Evolutionary conservation across 768 basidiomycete species (phyloP).

Genomic region (Serpula lacrymans): DNA sequence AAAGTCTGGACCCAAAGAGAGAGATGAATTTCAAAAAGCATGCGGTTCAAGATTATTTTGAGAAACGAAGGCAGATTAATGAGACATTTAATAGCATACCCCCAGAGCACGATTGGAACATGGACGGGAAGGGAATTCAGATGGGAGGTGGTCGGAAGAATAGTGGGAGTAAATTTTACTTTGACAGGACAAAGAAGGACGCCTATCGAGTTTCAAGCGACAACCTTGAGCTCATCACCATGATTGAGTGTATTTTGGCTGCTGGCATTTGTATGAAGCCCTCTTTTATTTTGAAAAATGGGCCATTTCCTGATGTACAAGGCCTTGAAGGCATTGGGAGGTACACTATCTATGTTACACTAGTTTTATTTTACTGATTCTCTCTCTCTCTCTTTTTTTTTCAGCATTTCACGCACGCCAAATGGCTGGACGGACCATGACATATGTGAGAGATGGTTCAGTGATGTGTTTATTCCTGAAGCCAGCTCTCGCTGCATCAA

Average conservation of each 20-base stretch:
- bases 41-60: slow-evolving; percentile 24
- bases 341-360: too few relatives aligned
- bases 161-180: not conserved
- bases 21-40: slow-evolving; percentile 30
- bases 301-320: too few relatives aligned
- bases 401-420: slow-evolving; percentile 28
- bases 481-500: slow-evolving; percentile 21
- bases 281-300: slow-evolving; percentile 38
- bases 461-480: slow-evolving; percentile 34
- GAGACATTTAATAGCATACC: slow-evolving; percentile 22
- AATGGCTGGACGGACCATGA: slow-evolving; percentile 43
- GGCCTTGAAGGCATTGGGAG: too few relatives aligned
- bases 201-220: slow-evolving; percentile 25
- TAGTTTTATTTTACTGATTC: too few relatives aligned
- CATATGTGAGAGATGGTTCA: slow-evolving; percentile 35
- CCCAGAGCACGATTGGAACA: slow-evolving; percentile 28
- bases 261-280: slow-evolving; percentile 34
- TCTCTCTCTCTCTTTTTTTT: too few relatives aligned
- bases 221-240: slow-evolving; percentile 43
- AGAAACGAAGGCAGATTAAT: slow-evolving; percentile 16
- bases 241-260: slow-evolving; percentile 43
- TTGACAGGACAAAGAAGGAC: slow-evolving; percentile 12
- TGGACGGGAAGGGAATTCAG: slow-evolving; percentile 35
- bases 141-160: slow-evolving; percentile 21
- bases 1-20: slow-evolving; percentile 31